Base-by-base conservation (phyloP, 2,329 filamentous ascomycete species). In the Aspergillus jensenii region DNA sequence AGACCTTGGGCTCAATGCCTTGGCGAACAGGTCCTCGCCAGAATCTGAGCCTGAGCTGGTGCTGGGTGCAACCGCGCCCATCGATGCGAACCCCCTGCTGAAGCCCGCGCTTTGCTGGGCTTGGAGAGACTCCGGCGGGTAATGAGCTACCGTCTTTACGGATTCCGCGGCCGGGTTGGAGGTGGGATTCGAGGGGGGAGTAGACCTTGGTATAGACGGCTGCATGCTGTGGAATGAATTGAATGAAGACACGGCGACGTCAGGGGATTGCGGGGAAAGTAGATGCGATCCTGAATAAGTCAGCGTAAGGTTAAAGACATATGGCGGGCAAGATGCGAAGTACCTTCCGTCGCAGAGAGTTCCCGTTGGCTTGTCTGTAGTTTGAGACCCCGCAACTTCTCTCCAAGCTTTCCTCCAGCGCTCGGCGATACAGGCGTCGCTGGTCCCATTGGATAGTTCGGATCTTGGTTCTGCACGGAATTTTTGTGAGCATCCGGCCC, bases 11-110 rank as follows among this genome's bases (percentile, higher is more conserved):
- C 90, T 93, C 77, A 96, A 86, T 1, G 91, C 91, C 52, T 96
- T 82, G 0, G 91, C 92, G 70, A 97, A 97, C 2, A 96, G 80
- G 41, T 90, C 93, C 58, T 96, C 91, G 64, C 91, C 89, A 0
- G 82, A 84, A 41, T 88, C 85, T 6, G 65, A 61, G 73, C 60
- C 85, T 6, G 65, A 61, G 72, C 59, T 73, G 49, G 58, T 64
- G 39, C 58, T 77, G 71, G 59, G 68, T 17, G 71, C 64, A n/a
- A 74, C 58, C 1, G 70, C 66, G 31, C 67, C 68, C 61, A 72
- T 69, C 21, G 68, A 72, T n/a, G 71, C 55, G 51, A 73, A 67
- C 1, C 67, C 60, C 8, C 60, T 67, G 68, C 51, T 66, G 12
- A 68, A 63, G 51, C 52, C 62, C 14, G 21, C 47, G 27, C 63